Evolutionary conservation across 495 filamentous ascomycete species (phyloP), one percentile per base, ranked within the genome.

Genomic region (Penicillium cosmopolitanum): DNA sequence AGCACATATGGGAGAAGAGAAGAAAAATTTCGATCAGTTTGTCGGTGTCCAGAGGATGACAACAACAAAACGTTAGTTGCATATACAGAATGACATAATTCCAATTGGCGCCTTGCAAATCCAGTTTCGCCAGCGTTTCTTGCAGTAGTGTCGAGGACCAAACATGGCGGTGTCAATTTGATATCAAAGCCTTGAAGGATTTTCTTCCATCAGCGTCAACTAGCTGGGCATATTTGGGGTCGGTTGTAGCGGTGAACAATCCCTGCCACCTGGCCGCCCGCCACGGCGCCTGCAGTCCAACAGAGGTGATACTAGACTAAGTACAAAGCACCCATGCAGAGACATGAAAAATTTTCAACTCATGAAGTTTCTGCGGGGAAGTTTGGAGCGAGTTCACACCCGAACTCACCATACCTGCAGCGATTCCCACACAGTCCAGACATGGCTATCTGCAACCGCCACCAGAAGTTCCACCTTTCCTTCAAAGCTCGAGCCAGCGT

Each of bases 151-250:
- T 21, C 36, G 40, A 34, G 25, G 35, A 38, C 62, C 53, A 56
- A 69, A 68, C 66, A 61, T 70, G 66, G 68, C 68, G 68, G 68
- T 71, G 63, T 66, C 63, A 62, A 66, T 36, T 60, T 60, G 58
- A 57, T 62, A 66, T 66, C 58, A 50, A 44, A n/a, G 15, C 31
- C 33, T 35, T 28, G 28, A 31, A 31, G 28, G 15, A 33, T n/a
- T 48, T 28, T 9, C 21, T 48, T 10, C 12, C 15, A 12, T 12
- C 7, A 28, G 46, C 12, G 21, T 23, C 46, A 21, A 46, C 7
- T 6, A 31, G 28, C 43, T 23, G 18, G 16, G 16, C 9, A 46
- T 48, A 48, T 48, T 48, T 48, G 55, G 47, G 25, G 40, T 23
- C 21, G 25, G 25, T 63, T 62, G 66, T 71, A 68, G 68, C 68